A percentile compares a stretch with the other conserved stretches of the same genome.
phyloP scores from a whole-genome alignment of 2,329 filamentous ascomycete genomes.

The Tolypocladium cylindrosporum region DNA sequence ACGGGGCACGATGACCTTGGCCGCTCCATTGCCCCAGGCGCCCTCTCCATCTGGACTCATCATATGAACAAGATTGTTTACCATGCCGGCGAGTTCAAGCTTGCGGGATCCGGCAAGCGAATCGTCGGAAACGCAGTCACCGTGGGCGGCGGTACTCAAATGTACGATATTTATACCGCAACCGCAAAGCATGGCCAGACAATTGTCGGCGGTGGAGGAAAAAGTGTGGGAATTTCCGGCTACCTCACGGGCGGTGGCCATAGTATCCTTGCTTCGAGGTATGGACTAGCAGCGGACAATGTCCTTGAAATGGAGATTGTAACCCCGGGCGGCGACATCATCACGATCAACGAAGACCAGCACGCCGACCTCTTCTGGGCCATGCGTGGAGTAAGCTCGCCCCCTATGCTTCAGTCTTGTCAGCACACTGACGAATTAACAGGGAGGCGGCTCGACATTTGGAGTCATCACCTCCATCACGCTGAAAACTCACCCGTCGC shows the following conservation, averaged over 20 bases:
- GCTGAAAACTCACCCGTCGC: slow-evolving; percentile 37
- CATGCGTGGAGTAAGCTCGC: slow-evolving; percentile 38
- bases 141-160: slow-evolving; percentile 41
- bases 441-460: slow-evolving; percentile 52
- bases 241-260: slow-evolving; percentile 55
- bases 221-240: slow-evolving; percentile 49
- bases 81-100: slow-evolving; percentile 28
- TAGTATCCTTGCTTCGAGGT: slow-evolving; percentile 37
- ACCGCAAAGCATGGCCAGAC: slow-evolving; percentile 26
- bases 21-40: slow-evolving; percentile 35
- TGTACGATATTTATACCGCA: slow-evolving; percentile 32
- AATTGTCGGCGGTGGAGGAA: slow-evolving; percentile 44
- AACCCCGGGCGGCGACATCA: slow-evolving; percentile 36
- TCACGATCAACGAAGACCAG: slow-evolving; percentile 40
- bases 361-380: slow-evolving; percentile 54
- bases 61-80: slow-evolving; percentile 29
- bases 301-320: slow-evolving; percentile 49
- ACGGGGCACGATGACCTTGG: slow-evolving; percentile 34
- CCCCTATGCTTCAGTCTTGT: background rate
- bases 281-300: slow-evolving; percentile 53
- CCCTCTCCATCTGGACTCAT: slow-evolving; percentile 44
- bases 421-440: background rate
- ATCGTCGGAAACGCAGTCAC: slow-evolving; percentile 41
- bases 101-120: slow-evolving; percentile 26
- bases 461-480: slow-evolving; percentile 50